Base-by-base conservation (phyloP, 163 green algal genomes). In the Scenedesmus sp. region DNA sequence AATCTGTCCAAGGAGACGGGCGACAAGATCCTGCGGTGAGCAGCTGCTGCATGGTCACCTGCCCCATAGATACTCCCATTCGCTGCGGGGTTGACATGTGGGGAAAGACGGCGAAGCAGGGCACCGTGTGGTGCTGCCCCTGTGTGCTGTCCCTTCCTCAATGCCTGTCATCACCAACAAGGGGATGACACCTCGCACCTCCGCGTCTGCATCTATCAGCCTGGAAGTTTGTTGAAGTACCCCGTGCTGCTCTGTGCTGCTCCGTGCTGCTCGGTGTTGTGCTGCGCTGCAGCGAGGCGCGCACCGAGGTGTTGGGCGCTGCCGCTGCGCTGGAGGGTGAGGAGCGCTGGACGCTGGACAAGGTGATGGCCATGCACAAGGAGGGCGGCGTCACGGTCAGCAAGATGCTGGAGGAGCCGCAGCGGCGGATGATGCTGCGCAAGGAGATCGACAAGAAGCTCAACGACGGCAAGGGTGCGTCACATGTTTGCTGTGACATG, bases 21-120 rank as follows among this genome's bases (percentile, higher is more conserved):
- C 5, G 95, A 99, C 86, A 98, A 98, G 93, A 95, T 99, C 86
- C 96, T 99, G 83, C 76, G 81, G 42, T 89, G 59, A 53, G 88
- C 15, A 49, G 73, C 7, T 10, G 13, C 24, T 56, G 49, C 18
- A n/a, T 80, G 53, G n/a, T 80, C 10, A 81, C 10, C 7, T 49
- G 16, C 3, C 35, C 22, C n/a, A 80, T 43, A 15, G 7, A 78
- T 59, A 3, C 81, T 49, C n/a, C n/a, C n/a, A n/a, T n/a, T n/a
- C n/a, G n/a, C n/a, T n/a, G n/a, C n/a, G n/a, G n/a, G n/a, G n/a
- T n/a, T n/a, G n/a, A n/a, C n/a, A n/a, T n/a, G n/a, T n/a, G n/a
- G n/a, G n/a, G n/a, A n/a, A n/a, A n/a, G n/a, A n/a, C n/a, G n/a
- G n/a, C n/a, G n/a, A n/a, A n/a, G n/a, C 56, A 70, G 1, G 20